These are phyloP conservation scores for Ligustrum vulgare DNA, from an alignment of 257 asterid genomes.

Conservation along the genomic window DNA sequence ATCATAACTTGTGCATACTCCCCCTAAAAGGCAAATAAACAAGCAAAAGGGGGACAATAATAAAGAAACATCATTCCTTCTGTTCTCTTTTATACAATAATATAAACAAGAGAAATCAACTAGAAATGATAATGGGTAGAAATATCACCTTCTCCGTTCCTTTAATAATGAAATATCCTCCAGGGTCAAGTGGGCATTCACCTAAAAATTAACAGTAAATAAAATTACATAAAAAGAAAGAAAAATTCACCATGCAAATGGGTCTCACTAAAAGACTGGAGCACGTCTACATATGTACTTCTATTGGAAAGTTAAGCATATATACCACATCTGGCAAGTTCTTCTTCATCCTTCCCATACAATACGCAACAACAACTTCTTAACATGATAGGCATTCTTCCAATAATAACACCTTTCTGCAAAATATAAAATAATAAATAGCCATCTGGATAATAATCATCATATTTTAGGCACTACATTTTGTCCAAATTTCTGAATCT, in stretches of 20 bases:
- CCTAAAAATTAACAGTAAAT: constrained; percentile 44
- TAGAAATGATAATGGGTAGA: constrained; percentile 12
- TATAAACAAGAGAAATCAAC: constrained; percentile 21
- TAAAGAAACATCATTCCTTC: not conserved
- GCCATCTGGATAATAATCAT: not conserved
- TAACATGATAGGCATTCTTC: constrained; percentile 94
- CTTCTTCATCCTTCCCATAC: constrained; percentile 84
- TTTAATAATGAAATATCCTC: constrained; percentile 88
- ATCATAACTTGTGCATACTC: not conserved
- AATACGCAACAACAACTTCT: constrained; percentile 70
- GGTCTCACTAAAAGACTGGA: constrained; percentile 11
- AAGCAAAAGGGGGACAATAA: not conserved
- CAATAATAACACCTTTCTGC: constrained; percentile 58
- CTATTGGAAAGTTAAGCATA: constrained; percentile 18
- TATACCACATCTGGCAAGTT: constrained; percentile 75
- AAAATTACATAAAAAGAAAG: constrained; percentile 4
- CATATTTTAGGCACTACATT: constrained; percentile 19
- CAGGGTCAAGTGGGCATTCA: constrained; percentile 98
- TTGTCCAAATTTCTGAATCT: constrained; percentile 1
- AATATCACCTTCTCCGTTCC: constrained; percentile 85
- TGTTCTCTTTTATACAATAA: constrained; percentile 9
- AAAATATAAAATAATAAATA: constrained; percentile 20
- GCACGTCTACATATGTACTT: constrained; percentile 10
- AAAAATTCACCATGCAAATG: constrained; percentile 10
- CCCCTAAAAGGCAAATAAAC: not conserved